phyloP scores from a whole-genome alignment of 2,329 filamentous ascomycete genomes.

The Thelonectria blattea region DNA sequence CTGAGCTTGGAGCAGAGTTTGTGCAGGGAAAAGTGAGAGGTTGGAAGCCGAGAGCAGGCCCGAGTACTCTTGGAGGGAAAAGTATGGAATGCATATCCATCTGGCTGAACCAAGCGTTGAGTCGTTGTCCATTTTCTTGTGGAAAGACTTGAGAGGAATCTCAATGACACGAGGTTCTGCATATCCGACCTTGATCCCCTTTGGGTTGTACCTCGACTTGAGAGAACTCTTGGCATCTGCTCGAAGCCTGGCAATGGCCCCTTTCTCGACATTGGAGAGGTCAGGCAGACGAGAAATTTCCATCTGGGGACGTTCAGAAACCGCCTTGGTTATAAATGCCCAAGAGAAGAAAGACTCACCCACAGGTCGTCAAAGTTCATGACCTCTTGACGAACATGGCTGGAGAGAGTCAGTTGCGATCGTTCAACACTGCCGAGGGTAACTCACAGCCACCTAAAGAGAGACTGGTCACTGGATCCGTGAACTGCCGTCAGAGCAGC shows the following conservation, averaged over 20 bases:
- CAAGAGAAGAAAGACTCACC: constrained; percentile 30
- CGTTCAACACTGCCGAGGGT: too few relatives aligned
- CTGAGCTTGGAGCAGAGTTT: constrained; percentile 52
- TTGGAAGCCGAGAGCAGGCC: constrained; percentile 43
- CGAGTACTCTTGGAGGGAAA: constrained; percentile 52
- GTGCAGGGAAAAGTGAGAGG: constrained; percentile 47
- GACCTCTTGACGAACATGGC: constrained; percentile 47
- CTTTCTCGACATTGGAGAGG: constrained; percentile 44
- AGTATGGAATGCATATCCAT: constrained; percentile 57
- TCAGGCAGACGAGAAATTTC: constrained; percentile 44
- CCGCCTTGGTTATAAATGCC: background rate
- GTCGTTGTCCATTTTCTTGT: constrained; percentile 26
- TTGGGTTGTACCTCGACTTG: constrained; percentile 46
- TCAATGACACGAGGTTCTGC: constrained; percentile 50
- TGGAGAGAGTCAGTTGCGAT: constrained; percentile 31
- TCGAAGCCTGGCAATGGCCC: constrained; percentile 45
- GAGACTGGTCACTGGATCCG: constrained; percentile 41
- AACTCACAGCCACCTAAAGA: constrained; percentile 52
- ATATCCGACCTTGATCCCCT: constrained; percentile 47
- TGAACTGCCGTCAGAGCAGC: constrained; percentile 45
- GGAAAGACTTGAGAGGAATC: constrained; percentile 39
- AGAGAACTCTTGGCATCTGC: constrained; percentile 46
- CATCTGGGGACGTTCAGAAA: constrained; percentile 31
- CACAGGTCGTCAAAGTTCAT: constrained; percentile 53
- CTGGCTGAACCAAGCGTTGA: constrained; percentile 32